Evolutionary conservation across 352 stramenopile genomes (phyloP).

Genomic region (Saprolegnia parasitica): DNA sequence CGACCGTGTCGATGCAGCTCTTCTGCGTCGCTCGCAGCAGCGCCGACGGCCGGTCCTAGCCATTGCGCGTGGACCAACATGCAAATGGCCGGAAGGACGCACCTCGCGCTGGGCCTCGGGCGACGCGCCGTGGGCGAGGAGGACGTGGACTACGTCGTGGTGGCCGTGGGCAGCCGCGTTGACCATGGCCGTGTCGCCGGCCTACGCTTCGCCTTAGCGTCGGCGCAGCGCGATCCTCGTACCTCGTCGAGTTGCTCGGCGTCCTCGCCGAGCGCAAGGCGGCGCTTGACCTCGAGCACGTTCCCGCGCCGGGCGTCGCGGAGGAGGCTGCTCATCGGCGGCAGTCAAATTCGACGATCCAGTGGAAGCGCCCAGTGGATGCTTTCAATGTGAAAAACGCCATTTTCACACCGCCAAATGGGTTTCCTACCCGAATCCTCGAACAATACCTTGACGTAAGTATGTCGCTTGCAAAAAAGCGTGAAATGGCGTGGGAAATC

Average conservation of each 20-base stretch:
- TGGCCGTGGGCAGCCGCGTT: conserved; percentile 23
- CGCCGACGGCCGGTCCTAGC: conserved; percentile 21
- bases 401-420: too few relatives aligned
- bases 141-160: conserved; percentile 12
- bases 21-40: conserved; percentile 25
- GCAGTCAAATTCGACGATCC: too few relatives aligned
- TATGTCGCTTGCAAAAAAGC: too few relatives aligned
- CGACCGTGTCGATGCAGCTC: conserved; percentile 13
- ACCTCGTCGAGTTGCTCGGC: conserved; percentile 27
- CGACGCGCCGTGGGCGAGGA: conserved; percentile 15
- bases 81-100: background rate
- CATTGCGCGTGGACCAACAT: background rate
- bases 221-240: background rate
- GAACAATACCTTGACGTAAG: too few relatives aligned
- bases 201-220: background rate
- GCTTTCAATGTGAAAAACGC: too few relatives aligned
- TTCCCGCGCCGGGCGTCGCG: conserved; percentile 25
- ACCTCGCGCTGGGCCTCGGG: conserved; percentile 17
- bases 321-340: background rate
- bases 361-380: too few relatives aligned
- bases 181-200: conserved; percentile 19
- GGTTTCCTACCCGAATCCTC: too few relatives aligned
- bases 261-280: conserved; percentile 16
- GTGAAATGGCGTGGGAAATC: too few relatives aligned
- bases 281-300: conserved; percentile 19